Evolutionary conservation across 768 basidiomycete species (phyloP), one percentile per base, ranked within the genome.

Genomic region (Boletellus ananiceps): DNA sequence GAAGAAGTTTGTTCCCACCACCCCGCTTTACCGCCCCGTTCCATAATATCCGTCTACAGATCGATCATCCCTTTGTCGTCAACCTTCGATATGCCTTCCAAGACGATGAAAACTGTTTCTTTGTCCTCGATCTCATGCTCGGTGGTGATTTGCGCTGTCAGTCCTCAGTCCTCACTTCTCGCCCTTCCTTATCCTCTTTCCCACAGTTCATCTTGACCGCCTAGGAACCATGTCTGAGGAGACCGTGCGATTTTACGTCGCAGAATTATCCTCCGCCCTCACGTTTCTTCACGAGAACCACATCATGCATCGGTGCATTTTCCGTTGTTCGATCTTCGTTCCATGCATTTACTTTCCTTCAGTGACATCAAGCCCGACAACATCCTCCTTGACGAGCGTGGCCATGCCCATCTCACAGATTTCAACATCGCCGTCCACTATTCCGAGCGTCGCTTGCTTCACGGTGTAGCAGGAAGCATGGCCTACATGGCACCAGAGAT

Each of bases 401-500:
- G 95, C 2, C 93, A 99, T 60, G 94, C 94, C 7, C 95, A 99
- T 68, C 75, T 99, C 54, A 98, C 88, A 0, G 95, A 99, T 66
- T 96, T 99, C 71, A 99, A 99, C 67, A 99, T 99, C 50, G 95
- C 95, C 14, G 93, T 98, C 7, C 95, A 99, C 68, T 98, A 89
- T 64, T 83, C 86, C 5, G 93, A 96, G 49, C 79, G 89, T 48
- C 80, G 86, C 50, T 71, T 93, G 31, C 69, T 88, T 21, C 93
- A 88, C 12, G 93, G 93, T 19, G 88, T 99, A 0, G 95, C 95
- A 19, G 95, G 95, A 8, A 95, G 92, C 44, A 95, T 98, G 94
- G 95, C 95, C 3, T 99, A 99, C 67, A 99, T 99, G 95, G 94
- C 87, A 36, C 86, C 86, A 2, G 84, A 88, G 65, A 95, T 99